Evolutionary conservation across 495 filamentous ascomycete species (phyloP).

Genomic region (Xeromyces bisporus): DNA sequence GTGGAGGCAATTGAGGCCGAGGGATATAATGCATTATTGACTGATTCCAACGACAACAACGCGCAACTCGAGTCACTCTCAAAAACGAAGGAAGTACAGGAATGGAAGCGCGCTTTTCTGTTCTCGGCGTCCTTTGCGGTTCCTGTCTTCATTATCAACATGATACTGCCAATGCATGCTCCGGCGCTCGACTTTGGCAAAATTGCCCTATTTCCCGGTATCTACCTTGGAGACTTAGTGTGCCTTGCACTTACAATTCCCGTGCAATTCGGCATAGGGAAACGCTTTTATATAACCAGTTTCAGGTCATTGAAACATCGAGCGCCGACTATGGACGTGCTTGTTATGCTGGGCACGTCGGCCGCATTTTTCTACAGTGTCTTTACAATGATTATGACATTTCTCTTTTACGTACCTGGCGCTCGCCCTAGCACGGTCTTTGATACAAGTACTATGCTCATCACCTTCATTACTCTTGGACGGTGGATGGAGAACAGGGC

Average conservation of each 20-base stretch:
- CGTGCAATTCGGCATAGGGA: slow-evolving; percentile 92
- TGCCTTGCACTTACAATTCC: slow-evolving; percentile 75
- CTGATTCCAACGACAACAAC: slow-evolving; percentile 88
- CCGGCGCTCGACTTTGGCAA: slow-evolving; percentile 56
- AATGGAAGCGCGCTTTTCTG: slow-evolving; percentile 70
- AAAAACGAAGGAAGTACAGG: slow-evolving; percentile 89
- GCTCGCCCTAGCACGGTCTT: slow-evolving; percentile 72
- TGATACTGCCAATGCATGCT: slow-evolving; percentile 71
- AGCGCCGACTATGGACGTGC: slow-evolving; percentile 92
- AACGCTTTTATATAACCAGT: slow-evolving; percentile 80
- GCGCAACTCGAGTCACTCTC: slow-evolving; percentile 89
- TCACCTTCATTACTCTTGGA: slow-evolving; percentile 87
- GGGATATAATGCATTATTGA: slow-evolving; percentile 75
- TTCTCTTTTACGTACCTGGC: slow-evolving; percentile 47
- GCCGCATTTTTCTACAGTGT: slow-evolving; percentile 97
- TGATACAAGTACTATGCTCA: slow-evolving; percentile 96
- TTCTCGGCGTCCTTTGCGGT: slow-evolving; percentile 65
- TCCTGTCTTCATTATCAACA: slow-evolving; percentile 83
- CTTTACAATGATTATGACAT: slow-evolving; percentile 68
- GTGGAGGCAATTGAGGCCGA: slow-evolving; percentile 65
- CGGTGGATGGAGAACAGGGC: slow-evolving; percentile 88
- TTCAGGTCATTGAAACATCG: slow-evolving; percentile 78
- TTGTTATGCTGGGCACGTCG: slow-evolving; percentile 86
- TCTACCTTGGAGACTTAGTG: slow-evolving; percentile 75
- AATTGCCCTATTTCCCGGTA: slow-evolving; percentile 46